These are phyloP conservation scores for Hypoxylon sp. DNA, from an alignment of 2,329 filamentous ascomycete genomes.

Conservation along the genomic window DNA sequence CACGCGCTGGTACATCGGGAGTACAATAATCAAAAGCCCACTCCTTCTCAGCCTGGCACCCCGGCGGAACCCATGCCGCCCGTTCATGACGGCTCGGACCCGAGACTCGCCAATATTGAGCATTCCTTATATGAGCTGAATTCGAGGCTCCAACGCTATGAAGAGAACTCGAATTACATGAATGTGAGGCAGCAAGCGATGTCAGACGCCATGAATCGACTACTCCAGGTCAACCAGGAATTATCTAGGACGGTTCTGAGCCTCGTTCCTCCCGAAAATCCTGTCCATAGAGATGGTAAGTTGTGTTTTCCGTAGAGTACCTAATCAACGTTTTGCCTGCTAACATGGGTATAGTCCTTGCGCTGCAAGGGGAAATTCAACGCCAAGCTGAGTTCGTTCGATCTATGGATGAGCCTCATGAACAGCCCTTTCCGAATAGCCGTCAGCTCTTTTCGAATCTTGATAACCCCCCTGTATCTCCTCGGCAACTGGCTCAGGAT, in stretches of 20 bases:
- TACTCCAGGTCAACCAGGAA: slow-evolving; percentile 84
- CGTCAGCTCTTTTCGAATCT: slow-evolving; percentile 75
- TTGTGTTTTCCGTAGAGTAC: slow-evolving; percentile 43
- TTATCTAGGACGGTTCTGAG: slow-evolving; percentile 80
- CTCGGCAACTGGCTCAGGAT: slow-evolving; percentile 86
- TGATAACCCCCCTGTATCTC: slow-evolving; percentile 85
- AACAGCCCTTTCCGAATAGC: slow-evolving; percentile 72
- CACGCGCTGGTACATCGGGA: slow-evolving; percentile 95
- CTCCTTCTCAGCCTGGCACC: slow-evolving; percentile 83
- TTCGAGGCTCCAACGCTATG: slow-evolving; percentile 79
- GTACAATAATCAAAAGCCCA: slow-evolving; percentile 82
- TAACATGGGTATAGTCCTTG: slow-evolving; percentile 61
- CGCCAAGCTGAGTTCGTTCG: slow-evolving; percentile 70
- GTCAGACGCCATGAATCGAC: slow-evolving; percentile 80
- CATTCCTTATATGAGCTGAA: slow-evolving; percentile 86
- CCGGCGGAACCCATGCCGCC: slow-evolving; percentile 82
- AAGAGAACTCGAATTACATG: slow-evolving; percentile 84
- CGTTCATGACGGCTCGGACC: slow-evolving; percentile 80
- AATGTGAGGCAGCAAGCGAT: slow-evolving; percentile 84
- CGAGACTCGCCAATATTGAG: slow-evolving; percentile 80
- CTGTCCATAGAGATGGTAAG: slow-evolving; percentile 86
- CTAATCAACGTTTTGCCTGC: slow-evolving; percentile 40
- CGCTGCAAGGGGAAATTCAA: slow-evolving; percentile 70
- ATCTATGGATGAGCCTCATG: slow-evolving; percentile 73
- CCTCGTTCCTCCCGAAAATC: slow-evolving; percentile 80